Evolutionary conservation across 352 stramenopile species (phyloP).

Genomic region (Phytophthora citricola): DNA sequence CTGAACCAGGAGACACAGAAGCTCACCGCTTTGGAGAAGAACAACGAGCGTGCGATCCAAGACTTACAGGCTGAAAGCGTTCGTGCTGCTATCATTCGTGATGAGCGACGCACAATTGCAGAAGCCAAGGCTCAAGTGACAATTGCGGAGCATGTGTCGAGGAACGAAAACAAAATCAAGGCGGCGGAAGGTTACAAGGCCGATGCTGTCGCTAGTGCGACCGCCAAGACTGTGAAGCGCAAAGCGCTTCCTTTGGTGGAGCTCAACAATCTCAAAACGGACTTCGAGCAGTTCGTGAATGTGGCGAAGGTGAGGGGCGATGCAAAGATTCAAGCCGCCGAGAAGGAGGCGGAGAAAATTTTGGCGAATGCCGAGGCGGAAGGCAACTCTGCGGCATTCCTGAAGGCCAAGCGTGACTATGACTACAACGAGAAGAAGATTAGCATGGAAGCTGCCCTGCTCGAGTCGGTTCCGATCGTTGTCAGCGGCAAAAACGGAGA

Average conservation of each 20-base stretch:
- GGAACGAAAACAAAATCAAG: slow-evolving; percentile 73
- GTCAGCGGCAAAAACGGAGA: slow-evolving; percentile 88
- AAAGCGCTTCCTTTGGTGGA: slow-evolving; percentile 66
- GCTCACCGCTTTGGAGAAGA: slow-evolving; percentile 80
- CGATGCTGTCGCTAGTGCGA: slow-evolving; percentile 63
- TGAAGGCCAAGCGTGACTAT: slow-evolving; percentile 81
- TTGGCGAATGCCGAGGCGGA: slow-evolving; percentile 64
- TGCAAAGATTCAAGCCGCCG: slow-evolving; percentile 69
- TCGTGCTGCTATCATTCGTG: slow-evolving; percentile 73
- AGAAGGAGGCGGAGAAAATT: slow-evolving; percentile 66
- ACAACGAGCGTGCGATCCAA: slow-evolving; percentile 81
- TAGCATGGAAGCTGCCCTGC: slow-evolving; percentile 60
- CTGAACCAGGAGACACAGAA: slow-evolving; percentile 88
- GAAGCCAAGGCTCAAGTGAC: slow-evolving; percentile 79
- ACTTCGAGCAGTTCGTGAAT: slow-evolving; percentile 75
- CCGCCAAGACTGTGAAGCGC: slow-evolving; percentile 61
- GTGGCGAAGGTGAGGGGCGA: slow-evolving; percentile 71
- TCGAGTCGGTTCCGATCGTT: slow-evolving; percentile 68
- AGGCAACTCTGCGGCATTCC: slow-evolving; percentile 55
- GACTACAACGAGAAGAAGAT: slow-evolving; percentile 85
- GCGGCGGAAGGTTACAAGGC: slow-evolving; percentile 73
- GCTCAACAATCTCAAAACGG: slow-evolving; percentile 59
- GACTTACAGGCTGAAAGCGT: slow-evolving; percentile 74
- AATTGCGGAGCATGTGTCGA: slow-evolving; percentile 66
- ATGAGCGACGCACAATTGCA: slow-evolving; percentile 79